phyloP scores from a whole-genome alignment of 768 basidiomycete species.

The Lactarius trivialis region DNA sequence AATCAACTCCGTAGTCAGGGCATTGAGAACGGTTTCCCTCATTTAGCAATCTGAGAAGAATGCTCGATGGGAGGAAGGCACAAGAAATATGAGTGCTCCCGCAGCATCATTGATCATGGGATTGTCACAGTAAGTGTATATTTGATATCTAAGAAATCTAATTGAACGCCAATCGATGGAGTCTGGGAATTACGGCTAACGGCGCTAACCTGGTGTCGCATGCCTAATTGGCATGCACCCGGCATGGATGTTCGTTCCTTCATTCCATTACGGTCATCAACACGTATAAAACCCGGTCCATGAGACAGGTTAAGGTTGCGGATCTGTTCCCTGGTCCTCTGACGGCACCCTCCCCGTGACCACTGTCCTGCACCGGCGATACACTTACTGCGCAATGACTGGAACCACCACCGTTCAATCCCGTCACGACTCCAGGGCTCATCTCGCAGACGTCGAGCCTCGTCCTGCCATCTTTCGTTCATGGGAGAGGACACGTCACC shows the following conservation, averaged over 20 bases:
- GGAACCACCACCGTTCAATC: background rate
- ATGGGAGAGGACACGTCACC: slow-evolving; percentile 43
- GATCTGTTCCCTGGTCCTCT: background rate
- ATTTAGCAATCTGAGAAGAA: background rate
- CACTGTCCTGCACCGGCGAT: background rate
- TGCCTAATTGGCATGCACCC: background rate
- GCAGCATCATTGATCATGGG: background rate
- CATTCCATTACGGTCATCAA: background rate
- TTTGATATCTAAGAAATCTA: background rate
- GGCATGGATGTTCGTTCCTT: background rate
- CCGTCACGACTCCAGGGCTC: slow-evolving; percentile 25
- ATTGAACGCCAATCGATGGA: background rate
- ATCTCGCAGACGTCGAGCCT: slow-evolving; percentile 38
- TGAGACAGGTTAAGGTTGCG: background rate
- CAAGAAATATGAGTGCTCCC: background rate
- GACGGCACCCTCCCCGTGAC: background rate
- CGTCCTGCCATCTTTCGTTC: slow-evolving; percentile 35
- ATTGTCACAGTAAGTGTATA: background rate
- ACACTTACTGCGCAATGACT: background rate
- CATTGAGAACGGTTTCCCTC: background rate
- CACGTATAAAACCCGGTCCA: slow-evolving; percentile 2
- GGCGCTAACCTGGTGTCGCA: background rate
- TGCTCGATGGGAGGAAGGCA: background rate
- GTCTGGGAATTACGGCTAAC: background rate
- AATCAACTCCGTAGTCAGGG: background rate